Evolutionary conservation across 2,329 filamentous ascomycete species (phyloP).

Genomic region (Alternaria postmessia): DNA sequence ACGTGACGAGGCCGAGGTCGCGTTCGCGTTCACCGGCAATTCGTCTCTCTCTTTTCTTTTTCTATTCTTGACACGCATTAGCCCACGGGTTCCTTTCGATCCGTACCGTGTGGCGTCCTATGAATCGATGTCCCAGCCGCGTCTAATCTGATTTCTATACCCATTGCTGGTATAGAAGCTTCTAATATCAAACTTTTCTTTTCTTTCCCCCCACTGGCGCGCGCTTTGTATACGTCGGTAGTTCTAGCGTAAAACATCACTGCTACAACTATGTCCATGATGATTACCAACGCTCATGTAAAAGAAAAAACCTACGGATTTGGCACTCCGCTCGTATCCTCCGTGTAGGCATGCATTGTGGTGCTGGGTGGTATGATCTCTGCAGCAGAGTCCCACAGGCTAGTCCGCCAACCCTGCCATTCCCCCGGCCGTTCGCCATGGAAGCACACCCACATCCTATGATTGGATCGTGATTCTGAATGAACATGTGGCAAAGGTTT

Average conservation of each 20-base stretch:
- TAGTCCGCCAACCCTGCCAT: not conserved
- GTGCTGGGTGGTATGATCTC: conserved; percentile 1
- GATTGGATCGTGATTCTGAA: not conserved
- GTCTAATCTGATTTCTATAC: not conserved
- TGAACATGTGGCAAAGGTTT: not conserved
- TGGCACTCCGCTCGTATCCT: not conserved
- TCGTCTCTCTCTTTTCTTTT: conserved; percentile 4
- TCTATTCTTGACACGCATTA: conserved; percentile 1
- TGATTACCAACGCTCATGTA: not conserved
- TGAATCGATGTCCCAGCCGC: not conserved
- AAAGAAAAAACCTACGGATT: not conserved
- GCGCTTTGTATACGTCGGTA: not conserved
- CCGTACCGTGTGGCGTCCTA: conserved; percentile 1
- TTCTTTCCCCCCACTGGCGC: not conserved
- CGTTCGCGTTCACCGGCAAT: not conserved
- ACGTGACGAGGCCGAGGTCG: not conserved
- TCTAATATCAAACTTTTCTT: not conserved
- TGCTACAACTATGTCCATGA: not conserved
- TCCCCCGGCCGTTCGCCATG: not conserved
- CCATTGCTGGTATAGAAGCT: not conserved
- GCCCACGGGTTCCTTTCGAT: not conserved
- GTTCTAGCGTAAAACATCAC: not conserved
- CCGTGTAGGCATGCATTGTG: not conserved
- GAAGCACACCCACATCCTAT: not conserved
- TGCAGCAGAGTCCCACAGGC: not conserved